A percentile compares a stretch with the other conserved stretches of the same genome.
phyloP scores from a whole-genome alignment of 2,329 filamentous ascomycete genomes.

The Cryphonectria parasitica region DNA sequence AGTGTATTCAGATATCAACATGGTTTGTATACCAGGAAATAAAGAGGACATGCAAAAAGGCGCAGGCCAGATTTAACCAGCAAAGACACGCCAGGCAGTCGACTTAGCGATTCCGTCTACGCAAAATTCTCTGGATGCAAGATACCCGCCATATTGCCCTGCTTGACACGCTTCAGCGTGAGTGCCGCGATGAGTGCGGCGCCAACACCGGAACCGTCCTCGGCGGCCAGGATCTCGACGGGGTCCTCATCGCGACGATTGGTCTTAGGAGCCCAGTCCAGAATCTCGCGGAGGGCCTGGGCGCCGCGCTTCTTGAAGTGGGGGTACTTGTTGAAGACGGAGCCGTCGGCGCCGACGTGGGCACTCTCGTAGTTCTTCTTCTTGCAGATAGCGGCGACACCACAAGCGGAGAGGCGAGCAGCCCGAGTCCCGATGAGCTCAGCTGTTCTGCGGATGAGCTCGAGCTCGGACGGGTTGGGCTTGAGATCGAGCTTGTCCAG shows the following conservation, averaged over 20 bases:
- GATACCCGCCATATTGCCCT: conserved; percentile 66
- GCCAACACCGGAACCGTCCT: conserved; percentile 97
- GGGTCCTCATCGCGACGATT: conserved; percentile 77
- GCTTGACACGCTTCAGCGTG: conserved; percentile 66
- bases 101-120: conserved; percentile 34
- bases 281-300: conserved; percentile 86
- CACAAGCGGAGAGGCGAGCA: conserved; percentile 89
- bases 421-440: conserved; percentile 95
- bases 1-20: not conserved
- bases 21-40: conserved; percentile 6
- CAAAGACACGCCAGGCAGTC: not conserved
- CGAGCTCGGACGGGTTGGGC: conserved; percentile 77
- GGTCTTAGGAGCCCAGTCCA: conserved; percentile 84
- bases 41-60: not conserved
- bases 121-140: conserved; percentile 67
- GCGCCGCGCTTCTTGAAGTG: conserved; percentile 95
- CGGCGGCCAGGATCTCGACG: conserved; percentile 83
- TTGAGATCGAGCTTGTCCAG: conserved; percentile 72
- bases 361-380: conserved; percentile 89
- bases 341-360: conserved; percentile 96
- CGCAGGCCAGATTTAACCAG: not conserved
- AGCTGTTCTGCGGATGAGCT: conserved; percentile 84
- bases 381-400: conserved; percentile 93
- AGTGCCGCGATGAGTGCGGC: conserved; percentile 87
- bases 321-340: conserved; percentile 98